A percentile compares a stretch with the other conserved stretches of the same genome.
Evolutionary conservation across 345 rosid genomes (phyloP).

Genomic region (Populus tremula): DNA sequence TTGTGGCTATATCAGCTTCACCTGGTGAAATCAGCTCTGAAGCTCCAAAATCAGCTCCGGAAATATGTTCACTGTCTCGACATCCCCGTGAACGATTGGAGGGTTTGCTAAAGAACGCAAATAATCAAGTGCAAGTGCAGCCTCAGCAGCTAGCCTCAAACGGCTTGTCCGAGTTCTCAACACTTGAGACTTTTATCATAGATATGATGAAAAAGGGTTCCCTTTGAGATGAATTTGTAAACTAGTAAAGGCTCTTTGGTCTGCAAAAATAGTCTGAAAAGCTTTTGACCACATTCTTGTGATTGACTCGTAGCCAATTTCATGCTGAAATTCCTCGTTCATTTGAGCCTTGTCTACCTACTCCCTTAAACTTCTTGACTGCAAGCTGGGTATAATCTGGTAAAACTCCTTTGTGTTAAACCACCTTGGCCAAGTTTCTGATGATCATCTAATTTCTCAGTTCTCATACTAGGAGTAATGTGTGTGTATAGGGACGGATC

Average conservation of each 20-base stretch:
- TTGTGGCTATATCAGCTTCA: neutral
- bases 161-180: neutral
- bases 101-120: slow-evolving; percentile 23
- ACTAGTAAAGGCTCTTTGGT: neutral
- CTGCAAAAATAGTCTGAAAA: slow-evolving; percentile 20
- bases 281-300: slow-evolving; percentile 21
- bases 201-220: slow-evolving; percentile 3
- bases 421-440: slow-evolving; percentile 29
- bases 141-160: slow-evolving; percentile 12
- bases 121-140: slow-evolving; percentile 19
- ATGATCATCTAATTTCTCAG: slow-evolving; percentile 16
- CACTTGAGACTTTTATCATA: no score
- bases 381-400: slow-evolving; percentile 2
- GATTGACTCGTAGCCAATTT: slow-evolving; percentile 19
- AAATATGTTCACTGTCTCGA: slow-evolving; percentile 17
- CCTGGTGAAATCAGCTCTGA: neutral
- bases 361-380: slow-evolving; percentile 8
- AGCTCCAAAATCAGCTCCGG: slow-evolving; percentile 28
- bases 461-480: neutral
- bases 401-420: slow-evolving; percentile 19
- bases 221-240: slow-evolving; percentile 2
- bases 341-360: neutral
- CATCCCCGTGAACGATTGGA: neutral
- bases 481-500: no score
- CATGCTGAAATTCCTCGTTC: slow-evolving; percentile 9